Conservation (phyloP, 1,139 yeast genomes). For the Pneumocystis oryctolagi region DNA sequence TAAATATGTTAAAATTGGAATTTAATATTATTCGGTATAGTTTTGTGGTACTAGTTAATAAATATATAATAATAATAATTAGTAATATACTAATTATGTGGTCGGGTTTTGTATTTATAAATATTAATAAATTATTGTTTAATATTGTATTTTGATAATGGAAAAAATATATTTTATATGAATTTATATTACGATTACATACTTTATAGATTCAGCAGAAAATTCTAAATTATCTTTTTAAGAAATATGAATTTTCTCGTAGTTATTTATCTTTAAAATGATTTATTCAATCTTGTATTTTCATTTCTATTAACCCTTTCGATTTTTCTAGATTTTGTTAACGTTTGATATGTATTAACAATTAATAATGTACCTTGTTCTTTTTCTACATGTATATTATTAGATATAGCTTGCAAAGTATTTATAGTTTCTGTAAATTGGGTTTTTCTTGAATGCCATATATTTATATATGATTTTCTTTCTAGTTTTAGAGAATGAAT, state of each 20-base stretch:
- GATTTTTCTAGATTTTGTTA: slow-evolving; percentile 9
- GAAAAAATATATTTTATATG: background rate
- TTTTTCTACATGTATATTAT: slow-evolving; percentile 15
- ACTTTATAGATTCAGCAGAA: no score
- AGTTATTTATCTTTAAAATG: background rate
- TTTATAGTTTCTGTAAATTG: slow-evolving; percentile 18
- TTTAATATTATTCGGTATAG: background rate
- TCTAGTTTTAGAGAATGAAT: slow-evolving; percentile 20
- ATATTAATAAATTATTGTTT: background rate
- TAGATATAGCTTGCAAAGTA: slow-evolving; percentile 17
- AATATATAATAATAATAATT: background rate
- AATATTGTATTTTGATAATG: background rate
- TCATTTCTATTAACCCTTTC: slow-evolving; percentile 10
- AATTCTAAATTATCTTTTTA: slow-evolving; percentile 5
- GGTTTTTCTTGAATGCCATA: slow-evolving; percentile 19
- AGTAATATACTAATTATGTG: slow-evolving; percentile 5
- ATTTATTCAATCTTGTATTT: slow-evolving; percentile 10
- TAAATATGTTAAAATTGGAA: background rate
- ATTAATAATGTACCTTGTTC: slow-evolving; percentile 10
- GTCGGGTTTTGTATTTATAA: slow-evolving; percentile 9
- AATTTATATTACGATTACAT: no score
- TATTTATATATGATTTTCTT: slow-evolving; percentile 15
- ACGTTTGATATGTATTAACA: slow-evolving; percentile 1
- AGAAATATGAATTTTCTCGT: background rate
- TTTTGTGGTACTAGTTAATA: background rate